Conservation (phyloP, 306 rosid genomes). For the Aeschynomene evenia region DNA sequence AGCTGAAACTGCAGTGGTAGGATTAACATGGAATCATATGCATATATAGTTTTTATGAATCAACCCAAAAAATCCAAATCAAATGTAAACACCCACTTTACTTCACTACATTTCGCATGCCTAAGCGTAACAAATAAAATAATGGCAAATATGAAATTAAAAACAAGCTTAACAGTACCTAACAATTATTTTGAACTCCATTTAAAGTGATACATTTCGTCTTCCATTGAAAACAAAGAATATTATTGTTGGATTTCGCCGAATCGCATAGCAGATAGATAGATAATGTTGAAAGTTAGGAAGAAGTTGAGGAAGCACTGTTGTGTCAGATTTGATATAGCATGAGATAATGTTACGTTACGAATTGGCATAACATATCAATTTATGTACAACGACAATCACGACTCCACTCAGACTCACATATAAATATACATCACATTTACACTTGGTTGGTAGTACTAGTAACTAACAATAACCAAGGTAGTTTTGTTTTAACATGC, state of each 20-base stretch:
- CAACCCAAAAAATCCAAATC: background rate
- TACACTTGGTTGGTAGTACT: slow-evolving; percentile 36
- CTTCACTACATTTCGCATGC: background rate
- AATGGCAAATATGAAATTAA: background rate
- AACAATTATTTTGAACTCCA: background rate
- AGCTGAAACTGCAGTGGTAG: no score
- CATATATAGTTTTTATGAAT: no score
- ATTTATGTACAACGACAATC: slow-evolving; percentile 30
- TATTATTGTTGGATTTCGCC: no score
- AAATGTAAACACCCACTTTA: background rate
- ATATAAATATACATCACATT: slow-evolving; percentile 38
- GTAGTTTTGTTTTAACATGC: slow-evolving; percentile 13
- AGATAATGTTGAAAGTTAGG: no score
- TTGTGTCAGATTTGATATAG: background rate
- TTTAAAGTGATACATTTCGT: background rate
- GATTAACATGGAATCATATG: no score
- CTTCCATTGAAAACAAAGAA: background rate
- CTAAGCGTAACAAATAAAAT: background rate
- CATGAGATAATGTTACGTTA: background rate
- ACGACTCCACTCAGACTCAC: slow-evolving; percentile 3
- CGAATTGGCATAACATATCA: background rate
- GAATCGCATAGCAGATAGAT: no score
- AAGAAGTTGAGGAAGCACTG: background rate
- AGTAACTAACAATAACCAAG: background rate
- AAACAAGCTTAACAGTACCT: background rate